Conservation (phyloP, 805 yeast species). For the Teunomyces atbi region DNA sequence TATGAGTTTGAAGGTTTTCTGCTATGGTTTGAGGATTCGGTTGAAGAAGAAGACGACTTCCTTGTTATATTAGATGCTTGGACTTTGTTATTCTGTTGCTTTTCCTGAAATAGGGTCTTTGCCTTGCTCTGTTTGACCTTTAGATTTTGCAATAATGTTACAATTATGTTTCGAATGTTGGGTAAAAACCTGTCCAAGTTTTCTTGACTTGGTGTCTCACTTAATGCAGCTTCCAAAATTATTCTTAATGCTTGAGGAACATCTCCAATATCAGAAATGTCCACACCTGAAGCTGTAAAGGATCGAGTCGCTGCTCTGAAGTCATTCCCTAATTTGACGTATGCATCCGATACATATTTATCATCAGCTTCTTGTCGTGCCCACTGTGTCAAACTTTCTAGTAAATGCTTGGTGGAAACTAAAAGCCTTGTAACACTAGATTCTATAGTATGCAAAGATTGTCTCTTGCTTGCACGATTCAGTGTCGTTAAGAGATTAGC, state of each 20-base stretch:
- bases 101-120: conserved; percentile 32
- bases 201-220: conserved; percentile 81
- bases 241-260: conserved; percentile 80
- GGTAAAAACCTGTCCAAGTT: conserved; percentile 81
- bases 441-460: conserved; percentile 56
- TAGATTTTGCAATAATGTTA: conserved; percentile 71
- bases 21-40: conserved; percentile 3
- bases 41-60: neutral
- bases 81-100: conserved; percentile 11
- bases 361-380: conserved; percentile 78
- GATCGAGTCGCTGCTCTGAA: conserved; percentile 83
- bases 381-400: conserved; percentile 91
- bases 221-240: conserved; percentile 81
- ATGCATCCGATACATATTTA: conserved; percentile 81
- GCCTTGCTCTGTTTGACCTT: conserved; percentile 73
- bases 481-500: conserved; percentile 5
- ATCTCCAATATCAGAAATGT: conserved; percentile 80
- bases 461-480: conserved; percentile 10
- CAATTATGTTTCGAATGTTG: conserved; percentile 79
- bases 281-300: conserved; percentile 75
- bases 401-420: conserved; percentile 82
- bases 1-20: conserved; percentile 3
- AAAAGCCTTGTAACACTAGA: conserved; percentile 75
- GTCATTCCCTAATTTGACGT: conserved; percentile 90
- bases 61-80: neutral